Base-by-base conservation (phyloP, 2,329 filamentous ascomycete species). In the Verticillium albo-atrum region DNA sequence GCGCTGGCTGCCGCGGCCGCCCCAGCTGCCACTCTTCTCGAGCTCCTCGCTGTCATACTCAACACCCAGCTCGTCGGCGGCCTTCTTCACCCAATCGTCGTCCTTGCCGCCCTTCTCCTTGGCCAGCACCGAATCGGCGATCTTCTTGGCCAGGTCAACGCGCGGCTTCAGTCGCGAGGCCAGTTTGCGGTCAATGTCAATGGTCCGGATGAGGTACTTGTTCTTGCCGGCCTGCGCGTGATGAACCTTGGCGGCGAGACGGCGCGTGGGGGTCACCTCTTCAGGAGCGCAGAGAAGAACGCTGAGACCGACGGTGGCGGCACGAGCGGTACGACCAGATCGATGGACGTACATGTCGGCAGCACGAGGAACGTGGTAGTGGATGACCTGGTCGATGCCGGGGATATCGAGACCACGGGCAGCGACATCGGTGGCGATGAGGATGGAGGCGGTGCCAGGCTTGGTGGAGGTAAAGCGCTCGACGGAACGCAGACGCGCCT, bases 281-380 rank as follows among this genome's bases (percentile, higher is more conserved):
- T 98, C 94, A 0, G 95, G 94, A 0, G 89, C 87, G 70, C 95
- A 98, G 57, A 99, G 86, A 4, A 99, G 79, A 60, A 99, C 87
- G 68, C 91, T 96, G 35, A 90, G 84, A 37, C 95, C 95, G 0
- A 83, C 85, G 14, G 85, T 85, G 23, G 88, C 84, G 3, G 90
- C 94, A 69, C 95, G 91, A 2, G 95, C 95, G 1, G 95, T 98
- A 64, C 95, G 90, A 14, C 95, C 95, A 1, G 95, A 97, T 26
- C 95, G 88, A 71, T 99, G 95, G 15, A 99, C 93, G 70, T 99
- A 99, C 54, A 89, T 89, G 72, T 98, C 94, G 34, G 95, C 95
- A 1, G 92, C 82, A 60, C 93, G 89, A 1, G 95, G 95, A 0
- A 97, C 88, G 73, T 99, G 94, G 76, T 99, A 99, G 75, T 99